A percentile compares a stretch with the other conserved stretches of the same genome.
phyloP scores from a whole-genome alignment of 805 yeast genomes.

The Barnettozyma populi region DNA sequence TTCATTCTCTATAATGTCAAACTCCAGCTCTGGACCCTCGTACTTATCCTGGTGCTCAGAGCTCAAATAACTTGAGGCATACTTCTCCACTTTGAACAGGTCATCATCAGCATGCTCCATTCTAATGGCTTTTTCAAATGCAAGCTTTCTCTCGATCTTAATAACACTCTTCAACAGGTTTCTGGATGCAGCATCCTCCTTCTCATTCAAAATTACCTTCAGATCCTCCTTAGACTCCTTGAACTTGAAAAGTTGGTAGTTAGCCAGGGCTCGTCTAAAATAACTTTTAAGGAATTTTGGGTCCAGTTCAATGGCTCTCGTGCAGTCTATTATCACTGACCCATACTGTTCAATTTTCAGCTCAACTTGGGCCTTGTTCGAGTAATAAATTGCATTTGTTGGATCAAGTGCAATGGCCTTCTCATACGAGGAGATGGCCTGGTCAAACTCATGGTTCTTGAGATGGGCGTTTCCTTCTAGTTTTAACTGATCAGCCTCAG shows the following conservation, averaged over 20 bases:
- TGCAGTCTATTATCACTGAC: slow-evolving; percentile 73
- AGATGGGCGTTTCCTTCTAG: slow-evolving; percentile 69
- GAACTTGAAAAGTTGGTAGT: slow-evolving; percentile 69
- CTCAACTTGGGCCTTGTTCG: slow-evolving; percentile 89
- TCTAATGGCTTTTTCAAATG: slow-evolving; percentile 84
- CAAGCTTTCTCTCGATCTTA: slow-evolving; percentile 60
- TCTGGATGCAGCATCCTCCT: slow-evolving; percentile 60
- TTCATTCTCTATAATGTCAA: slow-evolving; percentile 27
- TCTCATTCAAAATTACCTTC: slow-evolving; percentile 49
- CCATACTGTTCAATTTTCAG: slow-evolving; percentile 86
- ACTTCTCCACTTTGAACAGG: slow-evolving; percentile 21
- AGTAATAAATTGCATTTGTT: slow-evolving; percentile 55
- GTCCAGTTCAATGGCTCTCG: slow-evolving; percentile 62
- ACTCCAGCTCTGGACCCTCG: slow-evolving; percentile 51
- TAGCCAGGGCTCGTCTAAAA: slow-evolving; percentile 81
- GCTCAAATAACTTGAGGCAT: slow-evolving; percentile 2
- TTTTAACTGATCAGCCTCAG: slow-evolving; percentile 48
- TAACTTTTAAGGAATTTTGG: slow-evolving; percentile 69
- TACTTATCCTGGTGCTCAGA: slow-evolving; percentile 43
- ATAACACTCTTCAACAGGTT: slow-evolving; percentile 58
- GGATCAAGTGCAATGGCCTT: slow-evolving; percentile 65
- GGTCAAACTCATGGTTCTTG: slow-evolving; percentile 55
- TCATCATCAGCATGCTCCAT: slow-evolving; percentile 58
- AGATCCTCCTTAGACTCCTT: slow-evolving; percentile 70
- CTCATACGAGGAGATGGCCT: slow-evolving; percentile 69